Evolutionary conservation across 2,329 filamentous ascomycete genomes (phyloP).

Genomic region (Botryotinia convoluta): DNA sequence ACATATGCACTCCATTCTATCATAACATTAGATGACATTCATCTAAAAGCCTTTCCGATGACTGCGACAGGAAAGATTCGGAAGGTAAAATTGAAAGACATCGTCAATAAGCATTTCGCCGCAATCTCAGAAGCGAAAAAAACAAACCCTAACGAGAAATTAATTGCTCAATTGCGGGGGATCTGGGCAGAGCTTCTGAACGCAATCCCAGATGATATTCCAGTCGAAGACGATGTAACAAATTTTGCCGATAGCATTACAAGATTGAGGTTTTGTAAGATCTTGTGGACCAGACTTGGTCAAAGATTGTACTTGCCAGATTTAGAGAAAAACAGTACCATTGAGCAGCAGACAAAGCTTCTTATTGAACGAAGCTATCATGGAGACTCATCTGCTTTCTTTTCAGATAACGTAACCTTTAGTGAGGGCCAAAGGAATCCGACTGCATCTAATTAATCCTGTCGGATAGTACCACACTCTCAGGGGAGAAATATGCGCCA

Average conservation of each 20-base stretch:
- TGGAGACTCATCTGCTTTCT: not conserved
- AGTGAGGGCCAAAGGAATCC: too few relatives aligned
- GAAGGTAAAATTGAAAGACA: not conserved
- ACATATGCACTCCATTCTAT: not conserved
- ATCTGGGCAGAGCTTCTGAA: conserved; percentile 10
- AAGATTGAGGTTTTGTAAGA: not conserved
- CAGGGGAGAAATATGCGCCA: not conserved
- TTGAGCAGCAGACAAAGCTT: not conserved
- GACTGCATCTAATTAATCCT: not conserved
- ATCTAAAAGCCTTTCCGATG: not conserved
- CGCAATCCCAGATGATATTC: not conserved
- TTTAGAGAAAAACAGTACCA: not conserved
- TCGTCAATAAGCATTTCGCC: not conserved
- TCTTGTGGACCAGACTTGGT: not conserved
- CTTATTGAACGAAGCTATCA: not conserved
- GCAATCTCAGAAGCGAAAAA: not conserved
- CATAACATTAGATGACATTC: not conserved
- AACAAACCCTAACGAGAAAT: not conserved
- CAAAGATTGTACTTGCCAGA: not conserved
- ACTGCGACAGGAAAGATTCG: conserved; percentile 4
- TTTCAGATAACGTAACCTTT: not conserved
- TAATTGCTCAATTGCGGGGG: not conserved
- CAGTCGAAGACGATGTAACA: not conserved
- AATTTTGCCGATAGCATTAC: not conserved
- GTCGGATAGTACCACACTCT: not conserved